Conservation (phyloP, 305 asterid species). For the Solanum hybrid region DNA sequence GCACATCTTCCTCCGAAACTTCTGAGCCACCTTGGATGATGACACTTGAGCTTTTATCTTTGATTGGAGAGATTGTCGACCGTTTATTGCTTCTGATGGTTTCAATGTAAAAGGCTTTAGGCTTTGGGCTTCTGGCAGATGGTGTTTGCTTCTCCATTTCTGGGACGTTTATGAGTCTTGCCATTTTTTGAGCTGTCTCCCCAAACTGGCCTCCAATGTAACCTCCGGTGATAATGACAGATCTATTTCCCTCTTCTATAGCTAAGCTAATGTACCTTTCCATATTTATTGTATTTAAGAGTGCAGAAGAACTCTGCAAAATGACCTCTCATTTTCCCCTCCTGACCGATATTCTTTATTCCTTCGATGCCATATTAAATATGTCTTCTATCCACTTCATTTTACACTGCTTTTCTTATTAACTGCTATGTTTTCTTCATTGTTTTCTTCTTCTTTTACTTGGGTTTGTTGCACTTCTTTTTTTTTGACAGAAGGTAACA, state of each 20-base stretch:
- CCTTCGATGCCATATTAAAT: not conserved
- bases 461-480: not conserved
- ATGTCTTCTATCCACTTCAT: not conserved
- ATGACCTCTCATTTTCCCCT: not conserved
- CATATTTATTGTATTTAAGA: not conserved
- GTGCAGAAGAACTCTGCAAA: not conserved
- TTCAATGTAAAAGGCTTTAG: not conserved
- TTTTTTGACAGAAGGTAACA: not conserved
- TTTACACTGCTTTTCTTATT: not conserved
- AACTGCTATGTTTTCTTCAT: not conserved
- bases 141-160: not conserved
- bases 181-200: not conserved
- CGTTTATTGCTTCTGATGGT: not conserved
- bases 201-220: not conserved
- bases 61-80: not conserved
- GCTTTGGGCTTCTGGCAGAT: not conserved
- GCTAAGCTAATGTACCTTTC: not conserved
- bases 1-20: not conserved
- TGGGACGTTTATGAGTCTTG: not conserved
- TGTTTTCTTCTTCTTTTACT: not conserved
- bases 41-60: not conserved
- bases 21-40: not conserved
- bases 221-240: not conserved
- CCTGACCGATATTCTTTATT: not conserved
- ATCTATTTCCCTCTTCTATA: not conserved